Percentiles rank a stretch among this genome's conserved stretches.
These are phyloP conservation scores for Boletus fagicola DNA, from an alignment of 768 basidiomycete species.

Conservation along the genomic window DNA sequence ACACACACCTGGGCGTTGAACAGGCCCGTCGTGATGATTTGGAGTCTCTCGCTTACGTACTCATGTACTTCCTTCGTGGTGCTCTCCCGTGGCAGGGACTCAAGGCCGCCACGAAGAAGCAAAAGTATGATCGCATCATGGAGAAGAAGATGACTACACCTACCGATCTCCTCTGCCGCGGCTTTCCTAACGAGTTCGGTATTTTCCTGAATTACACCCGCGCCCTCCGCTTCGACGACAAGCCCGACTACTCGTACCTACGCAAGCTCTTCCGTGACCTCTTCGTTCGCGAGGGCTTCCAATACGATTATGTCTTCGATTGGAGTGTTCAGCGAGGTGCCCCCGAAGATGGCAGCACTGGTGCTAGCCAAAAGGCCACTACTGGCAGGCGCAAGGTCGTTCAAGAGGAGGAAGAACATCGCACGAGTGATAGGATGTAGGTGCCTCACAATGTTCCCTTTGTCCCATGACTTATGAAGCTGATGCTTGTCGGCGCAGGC, in stretches of 20 bases:
- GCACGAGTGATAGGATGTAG: slow-evolving; percentile 80
- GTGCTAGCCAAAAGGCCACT: slow-evolving; percentile 59
- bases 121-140: slow-evolving; percentile 99
- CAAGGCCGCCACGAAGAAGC: slow-evolving; percentile 99
- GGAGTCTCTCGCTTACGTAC: slow-evolving; percentile 96
- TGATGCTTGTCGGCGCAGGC: slow-evolving; percentile 44
- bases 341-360: slow-evolving; percentile 61
- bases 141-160: slow-evolving; percentile 99
- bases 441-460: slow-evolving; percentile 32
- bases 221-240: slow-evolving; percentile 98
- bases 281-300: slow-evolving; percentile 95
- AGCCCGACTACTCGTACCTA: slow-evolving; percentile 99
- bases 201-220: slow-evolving; percentile 99
- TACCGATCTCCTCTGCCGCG: slow-evolving; percentile 94
- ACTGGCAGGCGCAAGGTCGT: slow-evolving; percentile 75
- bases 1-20: slow-evolving; percentile 97
- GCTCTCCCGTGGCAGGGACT: slow-evolving; percentile 98
- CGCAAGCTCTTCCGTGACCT: slow-evolving; percentile 99
- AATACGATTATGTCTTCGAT: slow-evolving; percentile 99
- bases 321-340: slow-evolving; percentile 87
- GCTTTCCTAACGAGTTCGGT: slow-evolving; percentile 99
- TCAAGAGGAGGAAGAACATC: slow-evolving; percentile 83
- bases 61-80: slow-evolving; percentile 99
- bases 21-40: slow-evolving; percentile 98
- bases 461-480: slow-evolving; percentile 9